These are phyloP conservation scores for Amauroascus niger DNA, from an alignment of 2,329 filamentous ascomycete species.

Conservation along the genomic window DNA sequence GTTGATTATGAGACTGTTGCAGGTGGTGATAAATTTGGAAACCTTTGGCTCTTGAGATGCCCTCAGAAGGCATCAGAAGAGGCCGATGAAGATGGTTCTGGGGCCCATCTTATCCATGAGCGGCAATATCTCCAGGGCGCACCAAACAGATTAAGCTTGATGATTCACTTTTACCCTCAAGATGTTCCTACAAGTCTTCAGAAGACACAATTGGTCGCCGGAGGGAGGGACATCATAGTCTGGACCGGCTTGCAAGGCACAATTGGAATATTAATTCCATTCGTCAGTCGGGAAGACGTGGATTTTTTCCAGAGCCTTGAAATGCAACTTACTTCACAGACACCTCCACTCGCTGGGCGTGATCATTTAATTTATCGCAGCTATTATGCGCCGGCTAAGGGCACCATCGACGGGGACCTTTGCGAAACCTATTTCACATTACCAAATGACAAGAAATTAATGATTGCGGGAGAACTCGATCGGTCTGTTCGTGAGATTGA, in stretches of 20 bases:
- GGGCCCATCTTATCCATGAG: conserved; percentile 82
- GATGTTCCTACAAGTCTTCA: conserved; percentile 86
- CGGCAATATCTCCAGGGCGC: conserved; percentile 83
- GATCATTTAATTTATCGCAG: conserved; percentile 93
- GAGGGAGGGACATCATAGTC: conserved; percentile 80
- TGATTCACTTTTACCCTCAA: conserved; percentile 82
- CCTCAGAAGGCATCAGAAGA: conserved; percentile 78
- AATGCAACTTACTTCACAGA: conserved; percentile 73
- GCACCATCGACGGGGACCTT: conserved; percentile 90
- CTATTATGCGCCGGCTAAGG: conserved; percentile 95
- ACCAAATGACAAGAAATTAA: conserved; percentile 79
- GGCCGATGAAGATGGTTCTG: conserved; percentile 83
- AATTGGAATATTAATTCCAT: conserved; percentile 84
- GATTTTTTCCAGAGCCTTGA: conserved; percentile 97
- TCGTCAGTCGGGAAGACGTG: conserved; percentile 81
- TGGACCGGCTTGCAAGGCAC: conserved; percentile 95
- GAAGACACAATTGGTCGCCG: conserved; percentile 81
- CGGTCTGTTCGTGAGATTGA: conserved; percentile 87
- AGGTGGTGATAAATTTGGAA: conserved; percentile 95
- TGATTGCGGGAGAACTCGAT: conserved; percentile 88
- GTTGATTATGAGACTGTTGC: conserved; percentile 94
- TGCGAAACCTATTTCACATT: conserved; percentile 84
- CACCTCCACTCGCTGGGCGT: conserved; percentile 76
- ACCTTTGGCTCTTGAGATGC: conserved; percentile 84
- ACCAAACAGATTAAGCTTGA: conserved; percentile 70